A percentile compares a stretch with the other conserved stretches of the same genome.
Conservation (phyloP, 371 early-diverging fungal genomes). For the Mucor ambiguus region DNA sequence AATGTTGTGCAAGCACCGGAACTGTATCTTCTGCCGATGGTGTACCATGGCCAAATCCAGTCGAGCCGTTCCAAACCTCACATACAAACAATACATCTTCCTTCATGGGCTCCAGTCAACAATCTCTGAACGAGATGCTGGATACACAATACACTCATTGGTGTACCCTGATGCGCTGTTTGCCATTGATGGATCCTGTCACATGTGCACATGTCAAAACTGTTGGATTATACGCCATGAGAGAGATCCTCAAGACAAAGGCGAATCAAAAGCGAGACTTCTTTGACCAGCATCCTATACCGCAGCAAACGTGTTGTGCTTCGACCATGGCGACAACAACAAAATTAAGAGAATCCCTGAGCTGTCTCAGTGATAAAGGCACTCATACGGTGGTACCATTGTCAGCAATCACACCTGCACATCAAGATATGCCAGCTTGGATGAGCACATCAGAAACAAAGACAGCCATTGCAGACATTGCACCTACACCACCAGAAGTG, state of each 20-base stretch:
- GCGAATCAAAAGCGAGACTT: constrained; percentile 18
- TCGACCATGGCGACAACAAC: background rate
- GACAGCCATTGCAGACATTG: constrained; percentile 1
- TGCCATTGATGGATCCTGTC: constrained; percentile 35
- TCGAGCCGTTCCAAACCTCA: constrained; percentile 21
- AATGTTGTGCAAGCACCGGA: constrained; percentile 8
- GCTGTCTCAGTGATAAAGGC: background rate
- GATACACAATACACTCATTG: constrained; percentile 37
- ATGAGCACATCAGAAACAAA: constrained; percentile 19
- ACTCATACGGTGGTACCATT: background rate
- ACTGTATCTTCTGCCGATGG: constrained; percentile 23
- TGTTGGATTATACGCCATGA: constrained; percentile 40
- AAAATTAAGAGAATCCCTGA: constrained; percentile 15
- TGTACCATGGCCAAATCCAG: constrained; percentile 32
- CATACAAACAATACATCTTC: background rate
- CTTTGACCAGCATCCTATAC: background rate
- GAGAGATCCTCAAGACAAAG: constrained; percentile 33
- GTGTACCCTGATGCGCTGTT: constrained; percentile 44
- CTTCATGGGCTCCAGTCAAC: background rate
- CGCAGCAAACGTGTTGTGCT: background rate
- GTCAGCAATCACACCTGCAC: background rate
- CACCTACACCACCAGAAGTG: constrained; percentile 7
- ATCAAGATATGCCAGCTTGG: constrained; percentile 9
- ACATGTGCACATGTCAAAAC: constrained; percentile 36
- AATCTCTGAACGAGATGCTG: constrained; percentile 4